Base-by-base conservation (phyloP, 2,329 filamentous ascomycete species). In the Akanthomyces lecanii region DNA sequence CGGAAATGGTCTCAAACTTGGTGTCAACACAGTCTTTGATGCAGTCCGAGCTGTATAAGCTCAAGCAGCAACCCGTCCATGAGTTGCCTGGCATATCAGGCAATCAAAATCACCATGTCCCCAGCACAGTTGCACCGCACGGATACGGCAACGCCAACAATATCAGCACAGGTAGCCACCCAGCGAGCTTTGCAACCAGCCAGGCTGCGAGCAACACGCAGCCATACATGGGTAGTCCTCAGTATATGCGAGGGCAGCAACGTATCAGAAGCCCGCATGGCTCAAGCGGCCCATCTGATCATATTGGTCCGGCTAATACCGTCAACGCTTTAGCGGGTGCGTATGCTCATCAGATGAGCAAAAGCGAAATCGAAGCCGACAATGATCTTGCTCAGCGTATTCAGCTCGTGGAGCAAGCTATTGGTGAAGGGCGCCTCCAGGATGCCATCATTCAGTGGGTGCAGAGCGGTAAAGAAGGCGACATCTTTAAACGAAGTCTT, bases 1-100 rank as follows among this genome's bases (percentile, higher is more conserved):
- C 87, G 3, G 85, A 88, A 66, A 90, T 87, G 51, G 82, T 94
- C 28, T 84, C 86, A 45, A 83, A 83, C 14, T 87, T 94, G 87
- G 87, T 87, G 5, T 77, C 84, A 5, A 82, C 84, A 1, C 90
- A 93, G 75, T 77, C 83, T 4, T 83, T 89, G 62, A 86, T 92
- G 67, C 89, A 92, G 72, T 82, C 82, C 48, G 83, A 84, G 67
- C 79, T 88, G 62, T 74, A 87, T 58, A 86, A 85, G 72, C 76
- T 85, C 66, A 82, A 84, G 67, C 78, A 81, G 53, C 78, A 82
- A 66, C 72, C 78, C 21, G 75, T 77, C 3, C 77, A 77, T 55
- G 79, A 84, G 63, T 76, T 76, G n/a, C 71, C 74, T 4, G 72
- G 70, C 8, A 71, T 69, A 12, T 67, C 68, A 42, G 69, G 66